Percentiles rank a stretch among this genome's conserved stretches.
phyloP scores from a whole-genome alignment of 139 green algal genomes.

The Mychonastes homosphaera region DNA sequence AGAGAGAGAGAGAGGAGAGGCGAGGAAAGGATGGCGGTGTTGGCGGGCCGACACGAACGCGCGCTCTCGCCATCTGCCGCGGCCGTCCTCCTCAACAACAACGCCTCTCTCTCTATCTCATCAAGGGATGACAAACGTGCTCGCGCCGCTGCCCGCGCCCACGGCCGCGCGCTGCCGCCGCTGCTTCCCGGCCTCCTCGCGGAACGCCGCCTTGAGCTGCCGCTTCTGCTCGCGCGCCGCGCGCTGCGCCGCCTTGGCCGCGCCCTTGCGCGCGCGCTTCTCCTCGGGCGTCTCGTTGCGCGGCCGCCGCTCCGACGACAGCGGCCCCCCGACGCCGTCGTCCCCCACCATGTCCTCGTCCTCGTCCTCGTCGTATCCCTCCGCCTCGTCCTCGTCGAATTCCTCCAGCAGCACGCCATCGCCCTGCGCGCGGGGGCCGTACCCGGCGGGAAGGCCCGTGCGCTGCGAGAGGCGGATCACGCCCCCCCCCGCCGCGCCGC shows the following conservation, averaged over 20 bases:
- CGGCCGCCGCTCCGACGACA: slow-evolving; percentile 36
- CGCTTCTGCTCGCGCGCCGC: slow-evolving; percentile 67
- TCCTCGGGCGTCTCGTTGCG: slow-evolving; percentile 74
- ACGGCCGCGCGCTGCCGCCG: slow-evolving; percentile 32
- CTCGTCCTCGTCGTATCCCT: slow-evolving; percentile 4
- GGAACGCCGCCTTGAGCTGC: slow-evolving; percentile 67
- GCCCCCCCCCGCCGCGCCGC: slow-evolving; percentile 12
- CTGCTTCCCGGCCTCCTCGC: slow-evolving; percentile 41
- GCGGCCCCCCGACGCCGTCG: slow-evolving; percentile 6
- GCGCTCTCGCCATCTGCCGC: too few species aligned
- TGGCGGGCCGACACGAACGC: too few species aligned
- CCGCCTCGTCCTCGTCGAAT: background rate
- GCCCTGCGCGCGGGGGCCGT: slow-evolving; percentile 1
- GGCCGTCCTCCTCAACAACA: too few species aligned
- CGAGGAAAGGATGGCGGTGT: too few species aligned
- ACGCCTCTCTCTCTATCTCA: too few species aligned
- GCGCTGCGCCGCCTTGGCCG: slow-evolving; percentile 63
- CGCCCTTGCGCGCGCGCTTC: slow-evolving; percentile 62
- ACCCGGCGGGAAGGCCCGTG: slow-evolving; percentile 38
- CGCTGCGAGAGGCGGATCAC: slow-evolving; percentile 37
- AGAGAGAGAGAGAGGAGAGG: too few species aligned
- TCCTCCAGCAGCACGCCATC: background rate
- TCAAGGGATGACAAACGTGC: slow-evolving; percentile 29
- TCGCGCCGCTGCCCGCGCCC: slow-evolving; percentile 4
- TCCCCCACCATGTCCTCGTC: slow-evolving; percentile 5